Evolutionary conservation across 106 monocot genomes (phyloP).

Genomic region (Platanthera guangdongensis): DNA sequence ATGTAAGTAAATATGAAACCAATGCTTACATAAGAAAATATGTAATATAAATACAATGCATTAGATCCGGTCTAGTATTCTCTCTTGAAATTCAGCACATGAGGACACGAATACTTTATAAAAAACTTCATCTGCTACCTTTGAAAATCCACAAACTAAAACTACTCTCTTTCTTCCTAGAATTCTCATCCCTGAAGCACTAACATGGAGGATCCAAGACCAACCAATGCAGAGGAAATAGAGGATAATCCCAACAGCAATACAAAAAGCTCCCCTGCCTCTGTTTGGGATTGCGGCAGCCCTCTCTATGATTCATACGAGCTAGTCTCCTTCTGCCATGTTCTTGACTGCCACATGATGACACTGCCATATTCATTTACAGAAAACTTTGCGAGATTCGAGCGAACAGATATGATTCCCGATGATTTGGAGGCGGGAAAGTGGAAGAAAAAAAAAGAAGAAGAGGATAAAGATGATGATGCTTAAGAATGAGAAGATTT

Average conservation of each 20-base stretch:
- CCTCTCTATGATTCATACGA: slow-evolving; percentile 64
- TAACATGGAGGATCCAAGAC: neutral
- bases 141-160: no score
- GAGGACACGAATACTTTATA: no score
- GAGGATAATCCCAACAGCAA: neutral
- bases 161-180: neutral
- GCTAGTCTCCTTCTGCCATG: slow-evolving; percentile 27
- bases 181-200: neutral
- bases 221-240: neutral
- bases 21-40: no score
- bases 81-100: no score
- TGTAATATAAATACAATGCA: no score
- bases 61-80: no score
- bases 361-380: slow-evolving; percentile 15
- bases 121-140: no score
- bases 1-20: no score
- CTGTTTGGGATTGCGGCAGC: slow-evolving; percentile 68
- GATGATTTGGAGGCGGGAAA: neutral
- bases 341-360: slow-evolving; percentile 35
- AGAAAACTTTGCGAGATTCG: neutral
- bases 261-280: neutral
- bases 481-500: slow-evolving; percentile 3
- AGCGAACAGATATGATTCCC: no score
- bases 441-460: neutral
- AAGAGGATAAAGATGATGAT: slow-evolving; percentile 12